These are phyloP conservation scores for Stropharia rugosoannulata DNA, from an alignment of 768 basidiomycete genomes.

Conservation along the genomic window DNA sequence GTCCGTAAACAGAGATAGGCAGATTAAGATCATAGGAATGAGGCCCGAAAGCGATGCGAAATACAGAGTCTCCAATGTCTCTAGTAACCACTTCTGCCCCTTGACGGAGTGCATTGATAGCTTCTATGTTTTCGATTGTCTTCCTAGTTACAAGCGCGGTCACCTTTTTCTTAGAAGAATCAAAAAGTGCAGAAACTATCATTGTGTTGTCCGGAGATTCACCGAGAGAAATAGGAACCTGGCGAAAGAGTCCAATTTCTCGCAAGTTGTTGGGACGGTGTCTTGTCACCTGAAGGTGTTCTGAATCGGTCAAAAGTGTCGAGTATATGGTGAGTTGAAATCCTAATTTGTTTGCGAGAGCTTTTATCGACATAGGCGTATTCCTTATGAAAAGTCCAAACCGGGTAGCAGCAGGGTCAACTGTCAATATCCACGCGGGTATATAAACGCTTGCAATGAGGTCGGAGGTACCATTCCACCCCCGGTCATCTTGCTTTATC, in stretches of 20 bases:
- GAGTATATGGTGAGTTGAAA: slow-evolving; percentile 24
- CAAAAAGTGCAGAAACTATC: slow-evolving; percentile 10
- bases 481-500: slow-evolving; percentile 29
- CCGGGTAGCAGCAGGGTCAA: slow-evolving; percentile 13
- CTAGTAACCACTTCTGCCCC: slow-evolving; percentile 18
- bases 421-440: slow-evolving; percentile 29
- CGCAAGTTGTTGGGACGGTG: slow-evolving; percentile 23
- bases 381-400: slow-evolving; percentile 28
- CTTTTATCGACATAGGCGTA: slow-evolving; percentile 12
- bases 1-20: slow-evolving; percentile 43
- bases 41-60: slow-evolving; percentile 27
- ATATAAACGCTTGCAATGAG: slow-evolving; percentile 36
- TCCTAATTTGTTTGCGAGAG: slow-evolving; percentile 26
- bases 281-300: slow-evolving; percentile 29
- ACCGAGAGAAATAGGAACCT: background rate
- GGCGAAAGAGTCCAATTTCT: slow-evolving; percentile 15
- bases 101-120: slow-evolving; percentile 17
- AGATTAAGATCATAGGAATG: slow-evolving; percentile 30
- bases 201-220: background rate
- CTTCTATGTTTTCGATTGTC: slow-evolving; percentile 18
- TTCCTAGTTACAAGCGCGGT: slow-evolving; percentile 18
- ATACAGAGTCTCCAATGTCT: slow-evolving; percentile 30
- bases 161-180: slow-evolving; percentile 8
- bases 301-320: slow-evolving; percentile 23
- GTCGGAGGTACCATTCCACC: slow-evolving; percentile 31